Evolutionary conservation across 2,329 filamentous ascomycete genomes (phyloP).

Genomic region (Cylindrodendrum hubeiense): DNA sequence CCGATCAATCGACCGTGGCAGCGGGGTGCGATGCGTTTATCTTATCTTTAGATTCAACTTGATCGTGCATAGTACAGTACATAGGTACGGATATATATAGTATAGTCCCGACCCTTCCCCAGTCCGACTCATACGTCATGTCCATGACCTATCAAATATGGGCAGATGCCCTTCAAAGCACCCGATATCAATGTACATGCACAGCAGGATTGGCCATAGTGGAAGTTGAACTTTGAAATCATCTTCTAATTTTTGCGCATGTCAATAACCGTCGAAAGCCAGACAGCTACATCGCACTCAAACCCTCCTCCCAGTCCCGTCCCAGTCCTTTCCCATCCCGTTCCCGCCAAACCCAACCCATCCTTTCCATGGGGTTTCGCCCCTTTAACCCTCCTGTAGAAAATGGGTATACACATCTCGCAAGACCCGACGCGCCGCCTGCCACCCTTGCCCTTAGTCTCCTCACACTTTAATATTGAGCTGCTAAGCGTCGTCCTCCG

Average conservation of each 20-base stretch:
- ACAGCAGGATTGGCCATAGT: not conserved
- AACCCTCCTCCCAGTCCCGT: conserved; percentile 11
- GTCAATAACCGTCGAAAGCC: conserved; percentile 18
- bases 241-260: conserved; percentile 18
- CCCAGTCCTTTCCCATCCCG: conserved; percentile 22
- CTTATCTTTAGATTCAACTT: not conserved
- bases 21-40: not conserved
- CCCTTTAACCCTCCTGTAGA: conserved; percentile 29
- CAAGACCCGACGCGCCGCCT: conserved; percentile 28
- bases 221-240: not conserved
- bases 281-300: conserved; percentile 15
- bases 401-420: conserved; percentile 51
- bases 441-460: not conserved
- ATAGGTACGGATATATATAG: not conserved
- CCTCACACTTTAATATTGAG: not conserved
- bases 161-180: not conserved
- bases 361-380: conserved; percentile 11
- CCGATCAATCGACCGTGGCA: not conserved
- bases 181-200: not conserved
- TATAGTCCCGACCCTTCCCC: not conserved
- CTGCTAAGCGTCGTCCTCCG: conserved; percentile 18
- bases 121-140: not conserved
- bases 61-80: too few species aligned
- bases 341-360: conserved; percentile 20
- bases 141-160: too few species aligned